A percentile compares a stretch with the other conserved stretches of the same genome.
Conservation (phyloP, 2,329 filamentous ascomycete species). For the Colletotrichum endophyticum region DNA sequence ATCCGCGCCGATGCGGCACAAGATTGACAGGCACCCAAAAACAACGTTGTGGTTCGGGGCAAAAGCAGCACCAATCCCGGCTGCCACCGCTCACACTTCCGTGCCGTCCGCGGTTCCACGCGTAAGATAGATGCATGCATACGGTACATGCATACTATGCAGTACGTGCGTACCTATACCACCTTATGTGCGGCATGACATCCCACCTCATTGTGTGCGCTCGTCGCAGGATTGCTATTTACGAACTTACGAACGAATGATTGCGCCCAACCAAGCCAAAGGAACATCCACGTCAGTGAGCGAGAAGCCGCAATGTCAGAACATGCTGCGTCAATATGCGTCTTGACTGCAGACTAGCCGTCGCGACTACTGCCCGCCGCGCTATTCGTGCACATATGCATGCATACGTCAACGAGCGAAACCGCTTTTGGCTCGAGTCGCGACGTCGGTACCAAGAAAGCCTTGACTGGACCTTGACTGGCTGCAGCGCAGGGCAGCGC, state of each 20-base stretch:
- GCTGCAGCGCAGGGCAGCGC: neutral
- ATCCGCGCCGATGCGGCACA: neutral
- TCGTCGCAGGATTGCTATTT: neutral
- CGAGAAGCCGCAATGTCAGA: neutral
- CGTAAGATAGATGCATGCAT: neutral
- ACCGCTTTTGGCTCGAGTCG: slow-evolving; percentile 18
- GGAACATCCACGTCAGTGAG: neutral
- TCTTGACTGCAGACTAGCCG: neutral
- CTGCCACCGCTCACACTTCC: neutral
- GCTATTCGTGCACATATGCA: slow-evolving; percentile 8
- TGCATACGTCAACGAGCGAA: slow-evolving; percentile 12
- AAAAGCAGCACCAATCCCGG: neutral
- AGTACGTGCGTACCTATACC: neutral
- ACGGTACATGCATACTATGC: neutral
- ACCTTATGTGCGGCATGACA: neutral
- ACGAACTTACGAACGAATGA: neutral
- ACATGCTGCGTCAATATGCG: neutral
- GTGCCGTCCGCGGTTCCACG: neutral
- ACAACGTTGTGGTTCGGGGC: neutral
- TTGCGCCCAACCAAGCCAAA: neutral
- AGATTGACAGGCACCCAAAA: neutral
- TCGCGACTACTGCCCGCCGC: neutral
- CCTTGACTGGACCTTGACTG: slow-evolving; percentile 4
- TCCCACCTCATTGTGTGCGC: neutral
- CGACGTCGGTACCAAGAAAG: slow-evolving; percentile 10